phyloP scores from a whole-genome alignment of 2,329 filamentous ascomycete species.

The Microcera coccophila region DNA sequence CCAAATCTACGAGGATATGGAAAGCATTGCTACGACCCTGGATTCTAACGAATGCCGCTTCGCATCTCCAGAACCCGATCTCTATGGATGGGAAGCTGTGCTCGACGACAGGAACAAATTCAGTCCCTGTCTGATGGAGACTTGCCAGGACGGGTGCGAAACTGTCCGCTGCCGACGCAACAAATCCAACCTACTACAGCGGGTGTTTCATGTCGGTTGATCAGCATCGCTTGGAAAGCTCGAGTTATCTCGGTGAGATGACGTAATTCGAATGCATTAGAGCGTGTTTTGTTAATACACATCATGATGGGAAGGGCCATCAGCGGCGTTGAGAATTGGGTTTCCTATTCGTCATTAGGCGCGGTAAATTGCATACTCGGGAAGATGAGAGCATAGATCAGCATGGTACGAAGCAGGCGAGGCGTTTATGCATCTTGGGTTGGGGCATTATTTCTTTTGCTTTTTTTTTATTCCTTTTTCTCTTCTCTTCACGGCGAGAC shows the following conservation, averaged over 20 bases:
- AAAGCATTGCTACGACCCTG: slow-evolving; percentile 8
- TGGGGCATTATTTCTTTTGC: slow-evolving; percentile 1
- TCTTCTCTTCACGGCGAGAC: slow-evolving; percentile 17
- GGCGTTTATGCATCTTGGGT: slow-evolving; percentile 15
- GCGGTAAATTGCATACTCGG: slow-evolving; percentile 10
- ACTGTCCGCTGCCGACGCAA: slow-evolving; percentile 20
- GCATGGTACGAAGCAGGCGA: slow-evolving; percentile 18
- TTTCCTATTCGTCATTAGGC: neutral
- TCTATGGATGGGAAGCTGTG: slow-evolving; percentile 55
- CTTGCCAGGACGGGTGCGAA: slow-evolving; percentile 13
- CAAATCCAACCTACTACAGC: slow-evolving; percentile 22
- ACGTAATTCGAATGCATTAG: too few species aligned
- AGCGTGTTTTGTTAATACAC: too few species aligned
- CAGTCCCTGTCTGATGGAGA: neutral
- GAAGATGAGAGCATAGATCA: slow-evolving; percentile 4
- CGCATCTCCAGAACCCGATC: slow-evolving; percentile 30
- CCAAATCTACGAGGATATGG: slow-evolving; percentile 17
- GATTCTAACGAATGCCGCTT: slow-evolving; percentile 15
- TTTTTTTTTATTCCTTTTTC: slow-evolving; percentile 1
- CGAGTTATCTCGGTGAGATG: slow-evolving; percentile 6
- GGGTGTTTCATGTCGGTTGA: slow-evolving; percentile 23
- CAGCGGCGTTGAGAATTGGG: too few species aligned
- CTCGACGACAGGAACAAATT: slow-evolving; percentile 17
- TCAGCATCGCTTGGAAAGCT: slow-evolving; percentile 16
- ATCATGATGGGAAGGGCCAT: too few species aligned